Conservation (phyloP, 73 alveolate genomes). For the Tetrahymena malaccensis region DNA sequence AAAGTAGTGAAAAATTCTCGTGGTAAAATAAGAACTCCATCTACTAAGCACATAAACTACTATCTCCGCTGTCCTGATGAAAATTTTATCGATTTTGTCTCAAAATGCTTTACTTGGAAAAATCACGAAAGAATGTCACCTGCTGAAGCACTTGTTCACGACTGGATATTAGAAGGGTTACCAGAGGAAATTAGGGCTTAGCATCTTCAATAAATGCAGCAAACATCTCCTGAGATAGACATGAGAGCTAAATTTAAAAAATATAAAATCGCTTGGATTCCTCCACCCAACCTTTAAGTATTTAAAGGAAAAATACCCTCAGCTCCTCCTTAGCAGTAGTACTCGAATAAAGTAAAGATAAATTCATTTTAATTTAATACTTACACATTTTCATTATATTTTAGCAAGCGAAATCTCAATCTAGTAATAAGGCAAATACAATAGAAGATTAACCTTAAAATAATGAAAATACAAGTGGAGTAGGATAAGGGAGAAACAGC, state of each 20-base stretch:
- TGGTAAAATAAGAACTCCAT: conserved; percentile 67
- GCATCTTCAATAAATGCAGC: conserved; percentile 25
- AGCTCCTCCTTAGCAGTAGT: background rate
- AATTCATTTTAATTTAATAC: background rate
- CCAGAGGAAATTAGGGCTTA: conserved; percentile 28
- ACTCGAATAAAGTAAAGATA: background rate
- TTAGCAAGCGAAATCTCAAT: background rate
- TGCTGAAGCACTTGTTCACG: conserved; percentile 79
- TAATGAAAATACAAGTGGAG: background rate
- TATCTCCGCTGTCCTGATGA: conserved; percentile 64
- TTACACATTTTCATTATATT: background rate
- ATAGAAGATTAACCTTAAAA: background rate
- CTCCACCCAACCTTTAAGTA: background rate
- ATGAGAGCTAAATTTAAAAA: background rate
- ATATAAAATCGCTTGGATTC: background rate
- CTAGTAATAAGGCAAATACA: background rate
- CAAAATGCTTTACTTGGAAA: conserved; percentile 84
- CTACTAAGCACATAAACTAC: conserved; percentile 45
- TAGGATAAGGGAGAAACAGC: background rate
- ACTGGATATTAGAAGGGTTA: conserved; percentile 63
- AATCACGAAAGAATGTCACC: conserved; percentile 82
- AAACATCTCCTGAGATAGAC: background rate
- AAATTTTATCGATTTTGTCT: conserved; percentile 60
- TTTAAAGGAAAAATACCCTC: background rate
- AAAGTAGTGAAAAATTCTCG: conserved; percentile 56